Conservation (phyloP, 805 yeast species). For the Lachancea thermotolerans region DNA sequence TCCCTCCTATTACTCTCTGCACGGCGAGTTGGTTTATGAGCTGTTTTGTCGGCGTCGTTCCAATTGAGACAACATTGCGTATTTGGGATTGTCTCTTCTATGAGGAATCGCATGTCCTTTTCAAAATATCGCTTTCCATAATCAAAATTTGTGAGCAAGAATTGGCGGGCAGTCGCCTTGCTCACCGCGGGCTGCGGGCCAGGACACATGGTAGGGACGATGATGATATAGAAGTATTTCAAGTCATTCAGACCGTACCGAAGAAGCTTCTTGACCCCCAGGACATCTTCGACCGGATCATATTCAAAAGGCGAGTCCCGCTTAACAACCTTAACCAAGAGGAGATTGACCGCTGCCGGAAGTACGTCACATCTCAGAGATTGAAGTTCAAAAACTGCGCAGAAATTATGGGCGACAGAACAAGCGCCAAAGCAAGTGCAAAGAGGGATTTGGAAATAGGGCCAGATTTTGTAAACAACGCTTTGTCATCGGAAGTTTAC, state of each 20-base stretch:
- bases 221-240: conserved; percentile 66
- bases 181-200: conserved; percentile 6
- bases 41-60: conserved; percentile 83
- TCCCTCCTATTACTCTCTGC: conserved; percentile 88
- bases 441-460: conserved; percentile 13
- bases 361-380: conserved; percentile 66
- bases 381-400: conserved; percentile 29
- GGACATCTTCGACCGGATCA: conserved; percentile 53
- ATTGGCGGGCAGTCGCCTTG: conserved; percentile 30
- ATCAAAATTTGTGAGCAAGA: conserved; percentile 69
- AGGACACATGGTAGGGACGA: conserved; percentile 20
- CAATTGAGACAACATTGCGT: conserved; percentile 79
- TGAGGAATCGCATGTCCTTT: conserved; percentile 83
- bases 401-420: conserved; percentile 14
- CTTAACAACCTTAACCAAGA: conserved; percentile 74
- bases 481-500: conserved; percentile 36
- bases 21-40: conserved; percentile 99
- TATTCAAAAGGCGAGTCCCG: conserved; percentile 67
- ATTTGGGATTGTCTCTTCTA: conserved; percentile 94
- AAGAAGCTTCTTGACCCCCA: conserved; percentile 64
- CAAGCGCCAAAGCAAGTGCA: conserved; percentile 1
- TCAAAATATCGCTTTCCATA: conserved; percentile 74
- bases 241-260: conserved; percentile 78
- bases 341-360: conserved; percentile 71
- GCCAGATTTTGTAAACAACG: conserved; percentile 27